Evolutionary conservation across 2,329 filamentous ascomycete species (phyloP).

Genomic region (Cylindrodendrum hubeiense): DNA sequence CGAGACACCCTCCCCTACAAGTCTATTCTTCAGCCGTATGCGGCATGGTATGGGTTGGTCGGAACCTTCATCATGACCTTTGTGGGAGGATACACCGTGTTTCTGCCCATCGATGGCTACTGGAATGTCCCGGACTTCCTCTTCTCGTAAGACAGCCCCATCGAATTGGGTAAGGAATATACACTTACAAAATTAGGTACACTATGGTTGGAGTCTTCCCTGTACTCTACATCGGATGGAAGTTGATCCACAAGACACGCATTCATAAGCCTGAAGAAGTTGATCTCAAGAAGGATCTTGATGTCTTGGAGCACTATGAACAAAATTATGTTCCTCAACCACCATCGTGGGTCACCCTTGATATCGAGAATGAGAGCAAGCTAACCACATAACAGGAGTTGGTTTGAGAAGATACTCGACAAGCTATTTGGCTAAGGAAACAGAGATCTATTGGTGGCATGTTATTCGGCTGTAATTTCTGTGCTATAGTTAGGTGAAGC

Average conservation of each 20-base stretch:
- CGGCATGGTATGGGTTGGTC: conserved; percentile 74
- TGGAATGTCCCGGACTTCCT: conserved; percentile 80
- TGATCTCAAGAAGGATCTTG: conserved; percentile 72
- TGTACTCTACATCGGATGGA: conserved; percentile 77
- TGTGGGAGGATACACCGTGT: conserved; percentile 82
- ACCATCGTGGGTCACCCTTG: conserved; percentile 61
- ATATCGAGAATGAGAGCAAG: not conserved
- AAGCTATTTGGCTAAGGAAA: conserved; percentile 31
- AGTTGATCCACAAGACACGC: conserved; percentile 74
- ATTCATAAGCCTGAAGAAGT: conserved; percentile 68
- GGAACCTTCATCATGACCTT: conserved; percentile 79
- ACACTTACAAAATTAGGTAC: conserved; percentile 59
- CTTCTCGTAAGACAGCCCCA: conserved; percentile 69
- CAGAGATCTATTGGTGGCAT: not conserved
- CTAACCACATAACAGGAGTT: conserved; percentile 27
- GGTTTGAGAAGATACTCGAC: conserved; percentile 35
- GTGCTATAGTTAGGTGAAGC: not conserved
- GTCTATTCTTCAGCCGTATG: conserved; percentile 77
- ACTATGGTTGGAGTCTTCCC: conserved; percentile 81
- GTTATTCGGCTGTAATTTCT: not conserved
- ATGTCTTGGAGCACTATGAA: conserved; percentile 77
- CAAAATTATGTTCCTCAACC: conserved; percentile 67
- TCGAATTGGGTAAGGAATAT: not conserved
- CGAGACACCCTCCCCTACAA: conserved; percentile 78
- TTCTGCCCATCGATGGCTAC: conserved; percentile 68